Base-by-base conservation (phyloP, 2,329 filamentous ascomycete species). In the Sphaerulina vaccinii region DNA sequence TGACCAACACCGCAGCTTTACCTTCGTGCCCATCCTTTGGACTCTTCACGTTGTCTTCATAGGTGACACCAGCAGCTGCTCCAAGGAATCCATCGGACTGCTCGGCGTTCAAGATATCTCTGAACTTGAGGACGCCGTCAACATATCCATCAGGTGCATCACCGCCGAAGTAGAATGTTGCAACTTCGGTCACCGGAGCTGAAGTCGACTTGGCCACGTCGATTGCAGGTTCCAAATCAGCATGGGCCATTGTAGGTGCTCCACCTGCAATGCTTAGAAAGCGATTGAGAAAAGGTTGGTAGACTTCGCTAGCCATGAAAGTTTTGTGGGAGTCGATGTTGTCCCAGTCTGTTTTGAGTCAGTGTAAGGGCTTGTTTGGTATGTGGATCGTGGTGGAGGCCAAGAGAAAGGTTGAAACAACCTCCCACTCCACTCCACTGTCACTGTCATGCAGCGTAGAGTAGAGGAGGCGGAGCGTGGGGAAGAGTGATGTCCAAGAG, bases 161-260 rank as follows among this genome's bases (percentile, higher is more conserved):
- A 22, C 63, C 62, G 0, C 71, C 62, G 54, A 79, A 76, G 56
- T 74, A 72, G 23, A 77, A 67, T 0, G 68, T 68, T 8, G 72
- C 65, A 24, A 80, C 64, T 60, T 82, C 79, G 1, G 78, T 79
- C 2, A 79, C 67, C 1, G 78, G 76, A 1, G 71, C 71, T 0
- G 66, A 63, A 11, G 69, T 56, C 13, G 66, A 59, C 21, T 53
- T 49, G 7, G 33, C 15, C 6, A 63, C 33, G 1, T 52, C 55
- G 2, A 42, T 55, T 2, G 57, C 35, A 2, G 63, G 57, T 32
- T 61, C 24, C 37, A 75, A 59, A 11, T 66, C 59, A 49, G 65
- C 62, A 60, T 76, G 74, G 44, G 63, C 57, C 15, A 75, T 56
- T 1, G 35, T 33, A 1, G 65, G 62, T 1, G 54, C 33, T 8